phyloP scores from a whole-genome alignment of 2,329 filamentous ascomycete genomes.

The Neopestalotiopsis sp. region DNA sequence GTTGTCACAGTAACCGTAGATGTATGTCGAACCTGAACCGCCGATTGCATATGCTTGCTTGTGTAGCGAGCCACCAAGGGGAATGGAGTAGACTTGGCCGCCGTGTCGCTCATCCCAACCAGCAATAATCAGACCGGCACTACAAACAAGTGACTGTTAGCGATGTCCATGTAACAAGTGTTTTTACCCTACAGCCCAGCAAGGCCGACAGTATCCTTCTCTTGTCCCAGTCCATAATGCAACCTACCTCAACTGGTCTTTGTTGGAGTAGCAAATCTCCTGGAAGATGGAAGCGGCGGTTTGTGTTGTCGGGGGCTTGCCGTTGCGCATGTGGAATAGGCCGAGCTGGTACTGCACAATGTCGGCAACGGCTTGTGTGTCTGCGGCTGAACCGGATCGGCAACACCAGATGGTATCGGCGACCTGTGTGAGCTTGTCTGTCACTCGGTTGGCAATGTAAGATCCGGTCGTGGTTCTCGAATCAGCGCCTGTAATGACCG shows the following conservation, averaged over 20 bases:
- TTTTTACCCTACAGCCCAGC: background rate
- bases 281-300: slow-evolving; percentile 96
- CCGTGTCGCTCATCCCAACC: slow-evolving; percentile 95
- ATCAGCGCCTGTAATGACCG: slow-evolving; percentile 71
- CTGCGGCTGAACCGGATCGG: slow-evolving; percentile 93
- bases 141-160: slow-evolving; percentile 40
- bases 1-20: slow-evolving; percentile 97
- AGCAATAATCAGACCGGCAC: slow-evolving; percentile 97
- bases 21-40: slow-evolving; percentile 97
- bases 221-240: too few relatives aligned
- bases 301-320: slow-evolving; percentile 90
- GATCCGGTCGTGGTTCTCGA: slow-evolving; percentile 96
- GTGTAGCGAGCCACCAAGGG: slow-evolving; percentile 93
- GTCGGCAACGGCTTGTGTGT: slow-evolving; percentile 97
- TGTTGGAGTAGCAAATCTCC: slow-evolving; percentile 97
- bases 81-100: slow-evolving; percentile 97
- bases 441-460: slow-evolving; percentile 99
- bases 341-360: slow-evolving; percentile 97
- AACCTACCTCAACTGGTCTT: slow-evolving; percentile 83
- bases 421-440: slow-evolving; percentile 98
- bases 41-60: slow-evolving; percentile 96
- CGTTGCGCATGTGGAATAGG: slow-evolving; percentile 88
- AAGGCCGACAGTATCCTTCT: background rate
- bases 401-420: slow-evolving; percentile 99
- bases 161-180: background rate